Evolutionary conservation across 2,329 filamentous ascomycete species (phyloP), one percentile per base, ranked within the genome.

Genomic region (Colletotrichum nymphaeae): DNA sequence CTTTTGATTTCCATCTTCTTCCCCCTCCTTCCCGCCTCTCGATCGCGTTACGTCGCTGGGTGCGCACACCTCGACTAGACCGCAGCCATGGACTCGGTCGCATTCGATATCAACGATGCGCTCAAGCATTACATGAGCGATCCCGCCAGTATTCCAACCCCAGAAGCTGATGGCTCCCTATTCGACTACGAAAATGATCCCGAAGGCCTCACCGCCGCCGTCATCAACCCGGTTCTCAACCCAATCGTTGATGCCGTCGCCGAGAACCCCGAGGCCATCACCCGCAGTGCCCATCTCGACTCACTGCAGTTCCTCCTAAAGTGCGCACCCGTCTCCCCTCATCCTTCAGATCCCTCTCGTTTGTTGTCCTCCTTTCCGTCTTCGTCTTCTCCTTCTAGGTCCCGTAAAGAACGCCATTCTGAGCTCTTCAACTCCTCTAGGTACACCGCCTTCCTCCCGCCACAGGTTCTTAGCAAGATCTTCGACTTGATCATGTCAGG

Each of bases 71-170:
- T 42, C 19, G 5, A 53, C 37, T 26, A 66, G 72, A 77, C 77
- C 79, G 80, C 82, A 78, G 83, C 76, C 81, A 93, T 93, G 92
- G 93, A 88, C 80, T 93, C 93, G 86, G 90, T 95, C 81, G 90
- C 93, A 80, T 99, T 99, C 86, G 94, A 98, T 83, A 94, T 99
- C 84, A 98, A 98, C 83, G 93, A 98, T 86, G 95, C 95, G 76
- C 93, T 98, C 83, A 98, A 98, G 88, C 91, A 94, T 82, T 99
- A 98, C 85, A 94, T 98, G 90, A 97, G 95, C 84, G 96, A 98
- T 82, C 96, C 97, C 9, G 88, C 92, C 58, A 90, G 91, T 52
- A 93, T 98, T 69, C 88, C 93, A 8, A 98, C 95, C 2, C 92
- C 94, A 56, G 96, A 98, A 82, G 97, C 95, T 69, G 93, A 97